Evolutionary conservation across 1,284 basidiomycete genomes (phyloP).

Genomic region (Tetrapyrgos nigripes): DNA sequence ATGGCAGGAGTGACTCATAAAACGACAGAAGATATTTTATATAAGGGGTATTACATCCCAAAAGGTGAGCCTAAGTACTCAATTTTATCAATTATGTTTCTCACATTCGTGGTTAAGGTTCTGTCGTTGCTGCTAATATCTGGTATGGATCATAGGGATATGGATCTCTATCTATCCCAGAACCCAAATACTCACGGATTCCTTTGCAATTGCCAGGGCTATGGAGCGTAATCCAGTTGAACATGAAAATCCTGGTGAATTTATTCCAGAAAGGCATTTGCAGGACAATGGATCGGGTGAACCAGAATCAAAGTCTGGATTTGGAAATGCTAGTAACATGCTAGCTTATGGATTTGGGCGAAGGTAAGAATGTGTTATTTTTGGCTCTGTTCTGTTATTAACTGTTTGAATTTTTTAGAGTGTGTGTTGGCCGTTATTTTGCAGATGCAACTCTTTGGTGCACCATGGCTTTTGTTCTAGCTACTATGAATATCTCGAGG

Average conservation of each 20-base stretch:
- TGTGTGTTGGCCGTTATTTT: slow-evolving; percentile 8
- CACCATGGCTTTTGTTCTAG: slow-evolving; percentile 3
- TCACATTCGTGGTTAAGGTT: neutral
- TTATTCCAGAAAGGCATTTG: slow-evolving; percentile 4
- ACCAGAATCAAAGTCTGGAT: neutral
- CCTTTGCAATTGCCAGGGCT: neutral
- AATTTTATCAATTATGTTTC: neutral
- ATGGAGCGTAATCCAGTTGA: slow-evolving; percentile 4
- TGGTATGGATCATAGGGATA: neutral
- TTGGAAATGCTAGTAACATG: slow-evolving; percentile 1
- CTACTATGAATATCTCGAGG: neutral
- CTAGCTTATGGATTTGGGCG: slow-evolving; percentile 9
- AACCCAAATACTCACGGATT: neutral
- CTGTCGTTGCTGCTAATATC: slow-evolving; percentile 1
- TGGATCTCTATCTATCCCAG: too few species aligned
- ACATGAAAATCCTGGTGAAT: slow-evolving; percentile 2
- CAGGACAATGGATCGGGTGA: neutral
- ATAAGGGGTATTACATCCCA: slow-evolving; percentile 9
- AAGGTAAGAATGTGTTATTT: neutral
- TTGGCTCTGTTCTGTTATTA: neutral
- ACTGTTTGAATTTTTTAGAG: neutral
- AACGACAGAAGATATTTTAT: slow-evolving; percentile 3
- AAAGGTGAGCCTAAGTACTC: slow-evolving; percentile 1
- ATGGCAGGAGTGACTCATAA: neutral
- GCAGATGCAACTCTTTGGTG: slow-evolving; percentile 9